These are phyloP conservation scores for Leccinum aurantiacum DNA, from an alignment of 768 basidiomycete genomes.

Conservation along the genomic window DNA sequence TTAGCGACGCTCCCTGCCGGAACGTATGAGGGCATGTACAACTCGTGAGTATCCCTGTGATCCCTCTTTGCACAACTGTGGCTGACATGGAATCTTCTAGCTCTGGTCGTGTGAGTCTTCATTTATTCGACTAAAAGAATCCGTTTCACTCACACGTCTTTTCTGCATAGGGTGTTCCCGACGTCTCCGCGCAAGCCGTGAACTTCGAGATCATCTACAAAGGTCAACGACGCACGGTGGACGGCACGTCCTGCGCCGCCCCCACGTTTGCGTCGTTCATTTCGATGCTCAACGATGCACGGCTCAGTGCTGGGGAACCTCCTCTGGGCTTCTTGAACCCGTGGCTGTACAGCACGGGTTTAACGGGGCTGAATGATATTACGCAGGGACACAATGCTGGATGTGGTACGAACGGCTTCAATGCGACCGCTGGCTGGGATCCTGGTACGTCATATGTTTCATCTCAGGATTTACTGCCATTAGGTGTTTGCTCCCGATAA, in stretches of 20 bases:
- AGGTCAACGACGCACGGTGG: constrained; percentile 41
- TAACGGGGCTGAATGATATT: constrained; percentile 52
- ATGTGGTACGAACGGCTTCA: constrained; percentile 40
- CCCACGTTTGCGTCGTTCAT: constrained; percentile 22
- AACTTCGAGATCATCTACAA: constrained; percentile 48
- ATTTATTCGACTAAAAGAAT: neutral
- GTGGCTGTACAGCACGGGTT: constrained; percentile 45
- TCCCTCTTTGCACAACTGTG: neutral
- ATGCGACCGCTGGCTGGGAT: constrained; percentile 56
- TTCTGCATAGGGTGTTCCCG: constrained; percentile 49
- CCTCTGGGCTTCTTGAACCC: constrained; percentile 62
- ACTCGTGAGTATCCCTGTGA: constrained; percentile 41
- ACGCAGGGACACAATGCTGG: constrained; percentile 54
- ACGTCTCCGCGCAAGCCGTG: constrained; percentile 61
- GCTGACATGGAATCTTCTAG: neutral
- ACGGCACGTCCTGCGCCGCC: constrained; percentile 62
- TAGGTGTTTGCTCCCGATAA: neutral
- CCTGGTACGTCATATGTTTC: constrained; percentile 41
- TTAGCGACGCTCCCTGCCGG: constrained; percentile 29
- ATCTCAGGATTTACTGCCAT: neutral
- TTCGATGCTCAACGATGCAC: constrained; percentile 64
- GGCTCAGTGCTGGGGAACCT: constrained; percentile 40
- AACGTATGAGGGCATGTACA: constrained; percentile 57
- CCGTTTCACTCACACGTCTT: neutral
- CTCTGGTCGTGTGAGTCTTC: constrained; percentile 41